Evolutionary conservation across 2,329 filamentous ascomycete genomes (phyloP).

Genomic region (Xylaria sp.): DNA sequence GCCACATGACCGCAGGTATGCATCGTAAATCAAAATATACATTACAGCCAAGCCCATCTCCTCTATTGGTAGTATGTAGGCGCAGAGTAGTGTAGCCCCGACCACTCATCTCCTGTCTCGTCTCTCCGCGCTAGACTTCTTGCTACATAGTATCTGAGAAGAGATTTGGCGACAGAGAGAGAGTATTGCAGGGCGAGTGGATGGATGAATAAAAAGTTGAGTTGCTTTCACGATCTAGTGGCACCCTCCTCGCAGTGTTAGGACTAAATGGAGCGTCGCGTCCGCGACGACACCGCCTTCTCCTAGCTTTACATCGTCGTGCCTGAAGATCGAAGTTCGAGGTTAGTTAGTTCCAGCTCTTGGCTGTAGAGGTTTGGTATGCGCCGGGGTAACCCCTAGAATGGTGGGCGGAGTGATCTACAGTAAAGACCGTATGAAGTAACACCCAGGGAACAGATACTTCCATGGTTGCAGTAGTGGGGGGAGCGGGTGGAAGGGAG

Average conservation of each 20-base stretch:
- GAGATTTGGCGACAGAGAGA: neutral
- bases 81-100: neutral
- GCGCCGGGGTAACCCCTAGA: no score
- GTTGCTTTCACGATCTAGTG: slow-evolving; percentile 22
- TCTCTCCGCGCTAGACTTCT: no score
- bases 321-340: slow-evolving; percentile 61
- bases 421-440: no score
- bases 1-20: no score
- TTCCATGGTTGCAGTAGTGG: no score
- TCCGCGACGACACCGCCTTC: slow-evolving; percentile 93
- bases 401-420: no score
- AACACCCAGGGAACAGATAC: no score
- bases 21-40: no score
- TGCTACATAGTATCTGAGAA: neutral
- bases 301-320: slow-evolving; percentile 89
- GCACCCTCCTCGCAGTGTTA: slow-evolving; percentile 83
- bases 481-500: neutral
- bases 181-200: neutral
- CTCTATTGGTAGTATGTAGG: neutral
- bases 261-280: slow-evolving; percentile 91
- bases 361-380: no score
- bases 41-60: neutral
- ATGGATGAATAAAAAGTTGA: no score
- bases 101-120: neutral
- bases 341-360: no score